phyloP scores from a whole-genome alignment of 2,329 filamentous ascomycete genomes.

The Coniochaeta sp. region DNA sequence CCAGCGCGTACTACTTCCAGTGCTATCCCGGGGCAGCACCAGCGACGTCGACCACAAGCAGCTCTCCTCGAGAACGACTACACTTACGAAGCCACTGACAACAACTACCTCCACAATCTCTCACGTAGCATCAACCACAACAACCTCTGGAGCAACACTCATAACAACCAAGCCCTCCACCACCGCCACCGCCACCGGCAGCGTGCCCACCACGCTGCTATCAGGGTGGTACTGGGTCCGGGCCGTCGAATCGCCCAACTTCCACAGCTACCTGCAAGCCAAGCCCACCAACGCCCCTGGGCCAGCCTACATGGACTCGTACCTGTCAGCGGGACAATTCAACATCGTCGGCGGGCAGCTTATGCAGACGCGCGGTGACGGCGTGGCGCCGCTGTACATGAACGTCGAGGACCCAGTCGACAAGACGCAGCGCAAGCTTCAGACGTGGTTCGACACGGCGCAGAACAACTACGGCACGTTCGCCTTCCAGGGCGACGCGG shows the following conservation, averaged over 20 bases:
- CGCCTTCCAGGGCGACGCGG: slow-evolving; percentile 43
- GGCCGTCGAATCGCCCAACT: slow-evolving; percentile 45
- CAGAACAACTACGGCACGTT: slow-evolving; percentile 46
- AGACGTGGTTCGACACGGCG: slow-evolving; percentile 36
- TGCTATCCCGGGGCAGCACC: neutral
- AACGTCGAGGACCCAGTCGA: slow-evolving; percentile 33
- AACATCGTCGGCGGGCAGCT: slow-evolving; percentile 44
- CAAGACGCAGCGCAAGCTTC: slow-evolving; percentile 34
- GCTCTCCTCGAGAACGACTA: neutral
- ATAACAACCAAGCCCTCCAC: neutral
- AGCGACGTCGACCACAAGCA: neutral
- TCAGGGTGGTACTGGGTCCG: slow-evolving; percentile 45
- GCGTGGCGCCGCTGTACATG: slow-evolving; percentile 27
- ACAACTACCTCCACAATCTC: no score
- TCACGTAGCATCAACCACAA: no score
- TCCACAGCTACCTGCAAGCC: slow-evolving; percentile 41
- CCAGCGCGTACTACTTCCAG: neutral
- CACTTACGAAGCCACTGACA: no score
- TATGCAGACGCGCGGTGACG: slow-evolving; percentile 31
- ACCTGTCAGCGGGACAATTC: slow-evolving; percentile 46
- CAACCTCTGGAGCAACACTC: neutral
- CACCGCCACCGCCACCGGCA: neutral
- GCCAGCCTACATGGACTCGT: slow-evolving; percentile 35
- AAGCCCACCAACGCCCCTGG: slow-evolving; percentile 27
- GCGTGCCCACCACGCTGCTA: slow-evolving; percentile 29